phyloP scores from a whole-genome alignment of 2,329 filamentous ascomycete species.

The Arthrobotrys sinensis region DNA sequence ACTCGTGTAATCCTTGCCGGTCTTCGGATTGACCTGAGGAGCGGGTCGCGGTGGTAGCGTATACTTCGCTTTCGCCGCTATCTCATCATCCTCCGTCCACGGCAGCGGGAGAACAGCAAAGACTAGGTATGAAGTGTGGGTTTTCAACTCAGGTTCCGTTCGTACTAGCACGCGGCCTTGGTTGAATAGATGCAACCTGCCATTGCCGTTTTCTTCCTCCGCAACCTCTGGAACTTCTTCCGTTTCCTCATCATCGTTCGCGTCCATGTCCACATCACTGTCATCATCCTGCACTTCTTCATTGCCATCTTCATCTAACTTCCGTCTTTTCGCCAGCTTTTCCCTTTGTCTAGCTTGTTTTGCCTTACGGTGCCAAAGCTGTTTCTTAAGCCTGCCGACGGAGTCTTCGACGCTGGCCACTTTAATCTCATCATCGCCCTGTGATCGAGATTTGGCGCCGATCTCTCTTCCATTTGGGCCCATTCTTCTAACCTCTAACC shows the following conservation, averaged over 20 bases:
- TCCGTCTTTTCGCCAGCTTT: slow-evolving; percentile 57
- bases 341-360: slow-evolving; percentile 53
- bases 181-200: slow-evolving; percentile 62
- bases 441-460: slow-evolving; percentile 73
- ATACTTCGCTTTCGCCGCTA: slow-evolving; percentile 75
- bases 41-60: slow-evolving; percentile 67
- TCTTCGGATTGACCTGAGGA: slow-evolving; percentile 45
- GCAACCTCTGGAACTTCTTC: slow-evolving; percentile 64
- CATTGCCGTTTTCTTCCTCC: slow-evolving; percentile 35
- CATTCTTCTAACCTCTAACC: slow-evolving; percentile 81
- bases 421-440: slow-evolving; percentile 76
- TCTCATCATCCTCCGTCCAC: slow-evolving; percentile 88
- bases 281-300: slow-evolving; percentile 61
- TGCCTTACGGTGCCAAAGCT: slow-evolving; percentile 65
- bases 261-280: slow-evolving; percentile 60
- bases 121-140: slow-evolving; percentile 95
- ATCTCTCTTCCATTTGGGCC: slow-evolving; percentile 82
- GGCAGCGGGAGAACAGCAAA: slow-evolving; percentile 90
- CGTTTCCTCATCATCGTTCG: slow-evolving; percentile 63
- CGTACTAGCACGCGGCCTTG: slow-evolving; percentile 84
- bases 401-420: slow-evolving; percentile 82
- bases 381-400: slow-evolving; percentile 74
- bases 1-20: slow-evolving; percentile 53
- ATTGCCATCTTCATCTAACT: slow-evolving; percentile 62
- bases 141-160: slow-evolving; percentile 90